Percentiles rank a stretch among this genome's conserved stretches.
phyloP scores from a whole-genome alignment of 2,329 filamentous ascomycete genomes.

The Calonectria leucothoes region DNA sequence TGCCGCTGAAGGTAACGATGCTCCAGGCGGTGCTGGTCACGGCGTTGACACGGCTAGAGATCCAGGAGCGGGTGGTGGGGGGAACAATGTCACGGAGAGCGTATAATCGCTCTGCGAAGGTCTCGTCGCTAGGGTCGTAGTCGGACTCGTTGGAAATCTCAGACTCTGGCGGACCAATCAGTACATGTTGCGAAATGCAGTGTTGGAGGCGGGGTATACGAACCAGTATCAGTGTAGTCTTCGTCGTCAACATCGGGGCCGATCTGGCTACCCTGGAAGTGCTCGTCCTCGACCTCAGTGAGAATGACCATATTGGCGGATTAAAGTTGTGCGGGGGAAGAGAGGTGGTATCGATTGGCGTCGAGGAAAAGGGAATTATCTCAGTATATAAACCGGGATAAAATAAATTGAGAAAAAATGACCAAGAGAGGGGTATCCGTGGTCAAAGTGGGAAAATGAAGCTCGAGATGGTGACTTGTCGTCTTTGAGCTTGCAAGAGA shows the following conservation, averaged over 20 bases:
- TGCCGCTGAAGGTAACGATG: slow-evolving; percentile 79
- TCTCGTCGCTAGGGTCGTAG: slow-evolving; percentile 69
- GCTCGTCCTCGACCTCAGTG: slow-evolving; percentile 96
- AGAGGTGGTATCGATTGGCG: slow-evolving; percentile 13
- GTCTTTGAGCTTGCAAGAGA: slow-evolving; percentile 6
- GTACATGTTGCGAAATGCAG: slow-evolving; percentile 9
- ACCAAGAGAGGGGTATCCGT: neutral
- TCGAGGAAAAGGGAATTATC: neutral
- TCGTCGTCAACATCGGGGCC: slow-evolving; percentile 86
- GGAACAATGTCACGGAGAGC: slow-evolving; percentile 83
- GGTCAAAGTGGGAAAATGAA: neutral
- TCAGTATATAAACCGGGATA: neutral
- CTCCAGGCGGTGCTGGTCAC: slow-evolving; percentile 61
- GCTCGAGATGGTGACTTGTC: slow-evolving; percentile 16
- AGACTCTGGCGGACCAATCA: slow-evolving; percentile 70
- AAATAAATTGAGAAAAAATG: neutral
- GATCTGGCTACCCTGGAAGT: slow-evolving; percentile 80
- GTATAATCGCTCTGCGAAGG: slow-evolving; percentile 75
- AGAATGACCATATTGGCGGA: slow-evolving; percentile 87
- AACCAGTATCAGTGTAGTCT: slow-evolving; percentile 95
- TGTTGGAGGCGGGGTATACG: slow-evolving; percentile 40
- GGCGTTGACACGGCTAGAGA: slow-evolving; percentile 71
- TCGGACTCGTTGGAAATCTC: slow-evolving; percentile 87
- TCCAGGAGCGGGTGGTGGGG: slow-evolving; percentile 75
- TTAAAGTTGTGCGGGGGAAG: slow-evolving; percentile 23